Conservation (phyloP, 1,139 yeast genomes). For the Suhomyces bribrorum region DNA sequence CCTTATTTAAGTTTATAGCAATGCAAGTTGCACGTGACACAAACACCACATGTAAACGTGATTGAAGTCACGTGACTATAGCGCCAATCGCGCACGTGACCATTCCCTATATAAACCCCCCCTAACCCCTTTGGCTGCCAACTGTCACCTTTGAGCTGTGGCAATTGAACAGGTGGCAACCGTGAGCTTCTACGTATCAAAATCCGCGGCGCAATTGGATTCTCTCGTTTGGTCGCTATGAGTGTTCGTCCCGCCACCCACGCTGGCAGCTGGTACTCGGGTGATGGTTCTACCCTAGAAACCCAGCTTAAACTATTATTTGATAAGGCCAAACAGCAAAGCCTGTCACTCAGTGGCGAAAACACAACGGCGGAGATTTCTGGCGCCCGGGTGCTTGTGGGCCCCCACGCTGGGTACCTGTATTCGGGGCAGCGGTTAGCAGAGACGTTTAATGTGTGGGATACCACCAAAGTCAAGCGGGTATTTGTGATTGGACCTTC, state of each 20-base stretch:
- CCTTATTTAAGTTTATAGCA: too few relatives aligned
- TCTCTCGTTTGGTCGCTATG: too few relatives aligned
- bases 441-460: slow-evolving; percentile 74
- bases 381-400: slow-evolving; percentile 64
- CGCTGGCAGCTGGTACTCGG: slow-evolving; percentile 86
- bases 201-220: too few relatives aligned
- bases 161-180: too few relatives aligned
- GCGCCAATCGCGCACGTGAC: too few relatives aligned
- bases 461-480: slow-evolving; percentile 54
- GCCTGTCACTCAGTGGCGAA: slow-evolving; percentile 5
- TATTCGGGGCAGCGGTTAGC: slow-evolving; percentile 82
- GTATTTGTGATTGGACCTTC: slow-evolving; percentile 90
- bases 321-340: slow-evolving; percentile 19
- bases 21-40: too few relatives aligned
- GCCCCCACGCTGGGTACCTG: slow-evolving; percentile 88
- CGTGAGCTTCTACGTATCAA: too few relatives aligned
- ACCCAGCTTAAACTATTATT: slow-evolving; percentile 52
- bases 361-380: slow-evolving; percentile 21
- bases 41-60: too few relatives aligned
- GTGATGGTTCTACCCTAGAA: slow-evolving; percentile 42
- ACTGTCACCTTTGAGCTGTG: too few relatives aligned
- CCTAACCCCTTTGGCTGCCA: too few relatives aligned
- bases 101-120: too few relatives aligned
- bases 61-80: too few relatives aligned
- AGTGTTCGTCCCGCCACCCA: slow-evolving; percentile 68